phyloP scores from a whole-genome alignment of 768 basidiomycete species.

The Mycena galopus region DNA sequence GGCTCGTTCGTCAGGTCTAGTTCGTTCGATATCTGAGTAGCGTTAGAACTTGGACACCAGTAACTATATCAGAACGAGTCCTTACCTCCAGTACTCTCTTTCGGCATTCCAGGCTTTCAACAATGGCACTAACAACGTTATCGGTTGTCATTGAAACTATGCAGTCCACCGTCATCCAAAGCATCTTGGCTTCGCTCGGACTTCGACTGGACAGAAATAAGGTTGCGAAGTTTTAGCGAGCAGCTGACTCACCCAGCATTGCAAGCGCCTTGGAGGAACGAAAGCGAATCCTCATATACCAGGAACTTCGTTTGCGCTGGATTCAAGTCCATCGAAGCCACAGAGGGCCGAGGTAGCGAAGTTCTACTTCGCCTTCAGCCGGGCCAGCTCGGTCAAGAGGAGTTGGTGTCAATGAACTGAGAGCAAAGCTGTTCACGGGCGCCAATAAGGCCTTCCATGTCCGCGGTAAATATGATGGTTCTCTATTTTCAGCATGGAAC shows the following conservation, averaged over 20 bases:
- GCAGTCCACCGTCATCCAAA: neutral
- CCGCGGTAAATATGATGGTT: too few species aligned
- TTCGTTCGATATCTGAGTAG: too few species aligned
- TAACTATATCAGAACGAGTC: neutral
- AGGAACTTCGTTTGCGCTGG: neutral
- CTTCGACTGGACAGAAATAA: neutral
- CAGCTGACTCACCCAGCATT: neutral
- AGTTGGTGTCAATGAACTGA: too few species aligned
- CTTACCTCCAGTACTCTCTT: slow-evolving; percentile 18
- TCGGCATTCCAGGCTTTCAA: slow-evolving; percentile 18
- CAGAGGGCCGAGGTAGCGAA: too few species aligned
- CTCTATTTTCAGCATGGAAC: too few species aligned
- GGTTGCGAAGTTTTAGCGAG: neutral
- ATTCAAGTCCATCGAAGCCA: too few species aligned
- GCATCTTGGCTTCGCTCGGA: neutral
- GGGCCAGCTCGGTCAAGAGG: too few species aligned
- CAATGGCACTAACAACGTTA: slow-evolving; percentile 10
- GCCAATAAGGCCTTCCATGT: too few species aligned
- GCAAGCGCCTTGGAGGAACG: neutral
- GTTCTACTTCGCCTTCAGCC: too few species aligned
- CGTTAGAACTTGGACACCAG: too few species aligned
- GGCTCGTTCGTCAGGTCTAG: neutral
- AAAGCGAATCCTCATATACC: neutral
- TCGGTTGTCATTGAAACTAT: slow-evolving; percentile 1
- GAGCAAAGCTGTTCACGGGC: too few species aligned